Evolutionary conservation across 495 filamentous ascomycete species (phyloP), one percentile per base, ranked within the genome.

Genomic region (Acidomyces sp.): DNA sequence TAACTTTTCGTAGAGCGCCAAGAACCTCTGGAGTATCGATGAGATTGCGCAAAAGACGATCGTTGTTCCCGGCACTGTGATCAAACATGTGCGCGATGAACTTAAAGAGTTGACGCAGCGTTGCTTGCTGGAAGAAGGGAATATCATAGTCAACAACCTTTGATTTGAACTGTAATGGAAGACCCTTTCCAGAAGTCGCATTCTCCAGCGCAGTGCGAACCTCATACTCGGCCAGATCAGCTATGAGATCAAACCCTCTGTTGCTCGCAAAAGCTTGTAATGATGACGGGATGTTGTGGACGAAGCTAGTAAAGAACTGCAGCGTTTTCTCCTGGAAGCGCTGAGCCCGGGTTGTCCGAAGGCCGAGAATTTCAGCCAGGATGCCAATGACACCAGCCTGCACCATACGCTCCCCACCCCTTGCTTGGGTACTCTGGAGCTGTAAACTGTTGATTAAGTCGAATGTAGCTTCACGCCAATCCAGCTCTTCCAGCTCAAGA

Each of bases 11-110:
- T 21, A 99, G 66, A 21, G 77, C 82, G 16, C 65, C 69, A 37
- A 96, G 69, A 37, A 96, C 63, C 27, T 77, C 78, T 23, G 88
- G 83, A 5, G 85, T 93, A 58, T 99, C 92, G 25, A 95, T 90
- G 39, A 99, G 58, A 56, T 96, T 99, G 34, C 92, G 72, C 52
- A 99, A 62, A 13, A 93, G 62, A 23, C 92, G 78, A 54, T 96
- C 90, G 37, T 84, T 82, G 43, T 84, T 87, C 37, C 81, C 83
- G 41, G 78, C 80, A 25, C 73, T 77, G 57, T 85, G 80, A 7
- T 78, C 70, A 82, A 96, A 88, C 66, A 94, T 77, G 58, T 95
- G 87, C 49, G 90, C 85, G 51, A 93, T 82, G 54, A 96, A 93
- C 55, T 92, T 93, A 63, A 95, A 84, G 33, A 95, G 70, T 75